Conservation (phyloP, 352 stramenopile species). For the Phytophthora colocasiae region DNA sequence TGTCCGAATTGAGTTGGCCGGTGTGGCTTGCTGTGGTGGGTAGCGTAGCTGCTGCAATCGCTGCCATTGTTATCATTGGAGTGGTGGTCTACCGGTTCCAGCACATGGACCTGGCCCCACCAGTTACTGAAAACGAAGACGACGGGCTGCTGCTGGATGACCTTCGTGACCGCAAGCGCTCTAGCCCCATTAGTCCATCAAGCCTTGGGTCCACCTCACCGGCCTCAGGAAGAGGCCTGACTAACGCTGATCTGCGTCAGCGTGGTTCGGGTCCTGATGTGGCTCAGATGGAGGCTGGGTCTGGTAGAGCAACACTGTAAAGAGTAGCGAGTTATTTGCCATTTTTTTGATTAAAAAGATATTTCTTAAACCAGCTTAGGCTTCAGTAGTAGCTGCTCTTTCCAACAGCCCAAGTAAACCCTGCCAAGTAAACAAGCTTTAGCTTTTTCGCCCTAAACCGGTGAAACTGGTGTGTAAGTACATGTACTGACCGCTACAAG, state of each 20-base stretch:
- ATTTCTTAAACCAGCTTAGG: neutral
- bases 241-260: conserved; percentile 35
- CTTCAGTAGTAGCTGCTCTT: conserved; percentile 10
- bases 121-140: conserved; percentile 33
- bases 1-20: conserved; percentile 60
- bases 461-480: neutral
- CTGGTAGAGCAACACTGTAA: conserved; percentile 32
- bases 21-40: conserved; percentile 65
- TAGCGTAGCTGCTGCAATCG: conserved; percentile 60
- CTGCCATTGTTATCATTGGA: conserved; percentile 50
- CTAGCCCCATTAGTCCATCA: conserved; percentile 11
- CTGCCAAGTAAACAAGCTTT: conserved; percentile 10
- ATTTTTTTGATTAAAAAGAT: conserved; percentile 14
- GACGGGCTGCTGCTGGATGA: conserved; percentile 47
- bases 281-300: conserved; percentile 33
- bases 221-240: conserved; percentile 13
- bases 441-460: neutral
- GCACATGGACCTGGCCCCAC: conserved; percentile 29
- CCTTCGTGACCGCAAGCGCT: conserved; percentile 18
- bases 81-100: conserved; percentile 61
- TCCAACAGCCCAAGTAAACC: conserved; percentile 47
- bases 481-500: conserved; percentile 45
- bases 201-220: conserved; percentile 28
- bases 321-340: conserved; percentile 11
- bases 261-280: conserved; percentile 21